A percentile compares a stretch with the other conserved stretches of the same genome.
phyloP scores from a whole-genome alignment of 805 yeast genomes.

The Komagataella phaffii region DNA sequence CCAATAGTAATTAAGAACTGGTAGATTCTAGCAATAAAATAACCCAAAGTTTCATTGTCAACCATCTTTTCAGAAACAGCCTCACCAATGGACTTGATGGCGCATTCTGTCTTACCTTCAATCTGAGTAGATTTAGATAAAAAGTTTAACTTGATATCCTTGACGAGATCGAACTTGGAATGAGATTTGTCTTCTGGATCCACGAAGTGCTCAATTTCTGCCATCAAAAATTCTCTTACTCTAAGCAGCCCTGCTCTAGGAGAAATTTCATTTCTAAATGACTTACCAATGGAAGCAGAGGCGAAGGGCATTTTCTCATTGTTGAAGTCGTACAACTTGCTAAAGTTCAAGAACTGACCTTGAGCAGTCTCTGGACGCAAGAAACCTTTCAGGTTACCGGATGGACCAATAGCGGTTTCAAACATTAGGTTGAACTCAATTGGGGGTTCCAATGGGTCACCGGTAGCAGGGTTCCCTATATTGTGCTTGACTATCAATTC shows the following conservation, averaged over 20 bases:
- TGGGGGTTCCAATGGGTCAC: constrained; percentile 78
- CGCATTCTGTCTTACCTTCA: constrained; percentile 62
- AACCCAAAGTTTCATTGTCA: constrained; percentile 95
- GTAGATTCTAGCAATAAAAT: constrained; percentile 89
- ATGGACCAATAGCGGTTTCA: constrained; percentile 98
- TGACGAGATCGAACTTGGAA: constrained; percentile 63
- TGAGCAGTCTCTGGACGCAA: constrained; percentile 99
- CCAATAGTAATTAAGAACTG: constrained; percentile 79
- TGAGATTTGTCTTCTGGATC: constrained; percentile 86
- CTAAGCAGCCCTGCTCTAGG: constrained; percentile 96
- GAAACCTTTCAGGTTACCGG: constrained; percentile 91
- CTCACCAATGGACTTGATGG: constrained; percentile 66
- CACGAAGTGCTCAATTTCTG: constrained; percentile 97
- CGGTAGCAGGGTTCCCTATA: constrained; percentile 87
- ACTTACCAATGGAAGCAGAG: constrained; percentile 97
- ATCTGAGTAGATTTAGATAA: constrained; percentile 83
- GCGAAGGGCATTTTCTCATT: constrained; percentile 98
- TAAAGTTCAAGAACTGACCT: constrained; percentile 95
- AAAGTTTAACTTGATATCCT: constrained; percentile 60
- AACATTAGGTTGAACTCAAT: constrained; percentile 96
- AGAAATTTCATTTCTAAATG: constrained; percentile 96
- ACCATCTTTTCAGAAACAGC: constrained; percentile 83
- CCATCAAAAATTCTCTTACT: constrained; percentile 98
- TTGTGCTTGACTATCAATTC: constrained; percentile 70
- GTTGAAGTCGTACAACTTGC: constrained; percentile 86